Percentiles rank a stretch among this genome's conserved stretches.
phyloP scores from a whole-genome alignment of 2,329 filamentous ascomycete genomes.

The Aspergillus carbonarius region DNA sequence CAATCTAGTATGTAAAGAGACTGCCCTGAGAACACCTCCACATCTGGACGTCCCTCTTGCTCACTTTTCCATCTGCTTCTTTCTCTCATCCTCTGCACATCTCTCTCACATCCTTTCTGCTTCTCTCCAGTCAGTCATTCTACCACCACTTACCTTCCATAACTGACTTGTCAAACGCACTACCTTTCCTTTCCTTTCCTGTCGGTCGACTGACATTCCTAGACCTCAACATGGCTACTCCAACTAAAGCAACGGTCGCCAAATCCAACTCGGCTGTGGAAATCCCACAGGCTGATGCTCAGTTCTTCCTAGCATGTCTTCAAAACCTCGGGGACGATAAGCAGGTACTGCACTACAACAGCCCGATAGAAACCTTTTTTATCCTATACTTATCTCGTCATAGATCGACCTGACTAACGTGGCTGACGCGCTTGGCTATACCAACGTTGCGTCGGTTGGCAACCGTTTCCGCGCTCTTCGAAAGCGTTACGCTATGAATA shows the following conservation, averaged over 20 bases:
- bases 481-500: conserved; percentile 25
- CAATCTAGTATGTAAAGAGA: neutral
- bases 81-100: neutral
- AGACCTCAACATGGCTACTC: conserved; percentile 5
- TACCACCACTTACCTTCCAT: neutral
- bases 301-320: conserved; percentile 30
- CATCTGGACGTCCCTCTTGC: neutral
- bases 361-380: neutral
- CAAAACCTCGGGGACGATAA: conserved; percentile 19
- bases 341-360: conserved; percentile 10
- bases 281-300: conserved; percentile 10
- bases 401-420: conserved; percentile 31
- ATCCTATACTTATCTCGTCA: neutral
- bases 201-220: neutral
- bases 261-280: conserved; percentile 4
- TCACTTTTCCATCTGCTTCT: neutral
- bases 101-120: neutral
- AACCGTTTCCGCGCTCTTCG: conserved; percentile 29
- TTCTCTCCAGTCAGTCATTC: neutral
- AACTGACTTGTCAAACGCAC: too few species aligned
- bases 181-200: neutral
- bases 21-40: neutral
- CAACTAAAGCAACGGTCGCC: neutral
- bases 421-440: conserved; percentile 26
- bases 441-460: conserved; percentile 26